Evolutionary conservation across 345 rosid species (phyloP).

Genomic region (Brassica rapa): DNA sequence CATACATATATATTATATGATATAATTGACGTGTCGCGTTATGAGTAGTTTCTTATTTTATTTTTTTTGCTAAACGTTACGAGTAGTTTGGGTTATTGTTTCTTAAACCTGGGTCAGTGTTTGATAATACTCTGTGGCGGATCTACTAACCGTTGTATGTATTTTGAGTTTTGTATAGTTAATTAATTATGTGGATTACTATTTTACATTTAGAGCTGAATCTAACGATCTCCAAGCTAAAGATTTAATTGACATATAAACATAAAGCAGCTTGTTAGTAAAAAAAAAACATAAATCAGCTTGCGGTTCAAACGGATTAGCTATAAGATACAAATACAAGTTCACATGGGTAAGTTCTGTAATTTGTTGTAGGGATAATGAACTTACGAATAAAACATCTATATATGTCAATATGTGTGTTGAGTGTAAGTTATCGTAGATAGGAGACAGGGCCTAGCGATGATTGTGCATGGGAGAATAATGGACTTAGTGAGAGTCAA

Average conservation of each 20-base stretch:
- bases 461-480: slow-evolving; percentile 18
- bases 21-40: neutral
- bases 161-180: neutral
- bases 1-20: neutral
- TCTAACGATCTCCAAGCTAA: neutral
- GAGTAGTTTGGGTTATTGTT: neutral
- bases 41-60: neutral
- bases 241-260: neutral
- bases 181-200: neutral
- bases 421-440: slow-evolving; percentile 9
- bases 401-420: neutral
- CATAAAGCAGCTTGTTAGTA: neutral
- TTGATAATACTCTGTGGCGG: neutral
- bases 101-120: neutral
- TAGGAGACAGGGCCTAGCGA: slow-evolving; percentile 30
- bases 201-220: neutral
- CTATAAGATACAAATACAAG: slow-evolving; percentile 1
- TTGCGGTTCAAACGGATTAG: neutral
- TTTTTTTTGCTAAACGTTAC: neutral
- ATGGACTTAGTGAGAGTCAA: slow-evolving; percentile 25
- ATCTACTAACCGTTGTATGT: neutral
- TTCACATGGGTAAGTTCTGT: slow-evolving; percentile 10
- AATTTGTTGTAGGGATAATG: slow-evolving; percentile 6
- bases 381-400: slow-evolving; percentile 14
- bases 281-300: neutral